phyloP scores from a whole-genome alignment of 2,329 filamentous ascomycete genomes.

The Tolypocladium tropicale region DNA sequence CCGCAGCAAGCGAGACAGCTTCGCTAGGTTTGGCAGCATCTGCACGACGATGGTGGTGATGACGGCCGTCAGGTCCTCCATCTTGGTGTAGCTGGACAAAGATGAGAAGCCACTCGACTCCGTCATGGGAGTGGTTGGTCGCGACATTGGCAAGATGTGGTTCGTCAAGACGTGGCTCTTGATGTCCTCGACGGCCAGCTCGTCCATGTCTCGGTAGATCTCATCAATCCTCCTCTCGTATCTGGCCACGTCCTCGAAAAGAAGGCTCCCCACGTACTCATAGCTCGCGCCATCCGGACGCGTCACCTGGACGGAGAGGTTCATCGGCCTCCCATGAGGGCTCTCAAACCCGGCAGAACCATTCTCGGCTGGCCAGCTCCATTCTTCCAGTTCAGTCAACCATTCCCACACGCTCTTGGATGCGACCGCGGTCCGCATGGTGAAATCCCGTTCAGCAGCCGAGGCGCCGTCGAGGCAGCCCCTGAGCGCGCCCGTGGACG shows the following conservation, averaged over 20 bases:
- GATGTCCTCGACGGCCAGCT: slow-evolving; percentile 72
- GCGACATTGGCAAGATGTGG: slow-evolving; percentile 52
- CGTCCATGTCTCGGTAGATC: slow-evolving; percentile 59
- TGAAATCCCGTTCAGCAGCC: slow-evolving; percentile 58
- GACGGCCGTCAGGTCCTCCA: slow-evolving; percentile 85
- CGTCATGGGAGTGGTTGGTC: slow-evolving; percentile 24
- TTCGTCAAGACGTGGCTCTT: slow-evolving; percentile 79
- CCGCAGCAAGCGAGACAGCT: slow-evolving; percentile 60
- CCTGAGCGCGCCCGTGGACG: slow-evolving; percentile 41
- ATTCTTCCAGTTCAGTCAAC: slow-evolving; percentile 58
- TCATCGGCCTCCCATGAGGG: slow-evolving; percentile 30
- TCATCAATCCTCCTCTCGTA: slow-evolving; percentile 68
- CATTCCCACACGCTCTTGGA: slow-evolving; percentile 64
- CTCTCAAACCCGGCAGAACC: slow-evolving; percentile 45
- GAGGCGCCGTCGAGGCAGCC: slow-evolving; percentile 53
- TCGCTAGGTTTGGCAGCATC: slow-evolving; percentile 70
- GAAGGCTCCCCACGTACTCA: slow-evolving; percentile 61
- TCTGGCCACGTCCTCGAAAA: slow-evolving; percentile 47
- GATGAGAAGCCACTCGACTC: slow-evolving; percentile 26
- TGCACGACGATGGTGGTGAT: slow-evolving; percentile 89
- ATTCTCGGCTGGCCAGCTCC: slow-evolving; percentile 43
- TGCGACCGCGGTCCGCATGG: slow-evolving; percentile 57
- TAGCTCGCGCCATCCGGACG: slow-evolving; percentile 13
- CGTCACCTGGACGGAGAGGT: slow-evolving; percentile 18
- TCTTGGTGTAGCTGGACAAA: slow-evolving; percentile 49